These are phyloP conservation scores for Scheffersomyces illinoinensis DNA, from an alignment of 1,139 yeast species.

Conservation along the genomic window DNA sequence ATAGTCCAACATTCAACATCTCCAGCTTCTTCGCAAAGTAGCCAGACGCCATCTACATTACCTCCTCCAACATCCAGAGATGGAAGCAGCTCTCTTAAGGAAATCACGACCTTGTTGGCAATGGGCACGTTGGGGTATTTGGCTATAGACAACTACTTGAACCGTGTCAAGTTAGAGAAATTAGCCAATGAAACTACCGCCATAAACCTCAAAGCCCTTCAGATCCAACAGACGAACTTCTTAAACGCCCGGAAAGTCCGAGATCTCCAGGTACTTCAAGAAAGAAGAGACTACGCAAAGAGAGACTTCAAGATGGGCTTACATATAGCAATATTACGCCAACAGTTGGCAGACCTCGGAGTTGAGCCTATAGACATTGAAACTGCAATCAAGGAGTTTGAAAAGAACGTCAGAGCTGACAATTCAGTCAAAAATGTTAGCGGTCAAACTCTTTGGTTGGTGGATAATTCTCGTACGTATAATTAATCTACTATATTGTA, in stretches of 20 bases:
- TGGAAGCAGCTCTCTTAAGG: conserved; percentile 20
- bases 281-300: conserved; percentile 47
- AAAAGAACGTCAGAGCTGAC: conserved; percentile 55
- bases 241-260: conserved; percentile 46
- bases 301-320: conserved; percentile 61
- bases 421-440: conserved; percentile 54
- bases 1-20: neutral
- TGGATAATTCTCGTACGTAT: conserved; percentile 44
- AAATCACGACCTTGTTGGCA: conserved; percentile 36
- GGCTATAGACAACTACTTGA: conserved; percentile 53
- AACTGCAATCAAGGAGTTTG: conserved; percentile 53
- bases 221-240: conserved; percentile 43
- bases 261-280: conserved; percentile 49
- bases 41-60: neutral
- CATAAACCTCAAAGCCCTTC: conserved; percentile 44
- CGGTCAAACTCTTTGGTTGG: conserved; percentile 59
- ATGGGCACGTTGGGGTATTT: conserved; percentile 45
- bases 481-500: neutral
- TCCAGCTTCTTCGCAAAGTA: neutral
- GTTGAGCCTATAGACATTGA: conserved; percentile 55
- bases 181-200: conserved; percentile 39
- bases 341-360: conserved; percentile 56
- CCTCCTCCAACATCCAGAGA: neutral
- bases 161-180: conserved; percentile 43
- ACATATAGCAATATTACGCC: conserved; percentile 62